phyloP scores from a whole-genome alignment of 2,329 filamentous ascomycete species.

The Eutypa lata region DNA sequence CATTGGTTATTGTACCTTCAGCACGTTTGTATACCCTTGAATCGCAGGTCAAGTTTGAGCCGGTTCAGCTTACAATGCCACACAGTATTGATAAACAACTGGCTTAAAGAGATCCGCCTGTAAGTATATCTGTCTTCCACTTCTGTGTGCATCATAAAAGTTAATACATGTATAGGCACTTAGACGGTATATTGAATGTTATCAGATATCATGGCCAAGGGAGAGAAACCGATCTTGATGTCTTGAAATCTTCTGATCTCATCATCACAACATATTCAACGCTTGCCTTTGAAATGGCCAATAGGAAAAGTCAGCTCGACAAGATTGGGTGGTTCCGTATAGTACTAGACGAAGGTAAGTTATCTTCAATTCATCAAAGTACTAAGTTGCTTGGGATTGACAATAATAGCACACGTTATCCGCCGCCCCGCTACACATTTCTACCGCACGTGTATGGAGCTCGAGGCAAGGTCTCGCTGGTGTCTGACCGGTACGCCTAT shows the following conservation, averaged over 20 bases:
- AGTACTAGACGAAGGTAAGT: conserved; percentile 43
- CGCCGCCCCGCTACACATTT: conserved; percentile 44
- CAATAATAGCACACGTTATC: conserved; percentile 48
- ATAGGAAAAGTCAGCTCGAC: conserved; percentile 25
- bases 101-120: conserved; percentile 36
- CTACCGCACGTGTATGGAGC: conserved; percentile 37
- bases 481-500: conserved; percentile 53
- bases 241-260: conserved; percentile 34
- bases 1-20: conserved; percentile 43
- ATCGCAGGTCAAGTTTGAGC: neutral
- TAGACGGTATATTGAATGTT: conserved; percentile 23
- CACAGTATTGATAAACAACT: conserved; percentile 37
- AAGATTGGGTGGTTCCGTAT: conserved; percentile 38
- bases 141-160: neutral
- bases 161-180: conserved; percentile 25
- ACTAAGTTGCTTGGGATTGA: conserved; percentile 36
- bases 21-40: conserved; percentile 29
- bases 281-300: conserved; percentile 32
- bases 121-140: conserved; percentile 15
- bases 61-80: conserved; percentile 7
- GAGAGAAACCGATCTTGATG: conserved; percentile 19
- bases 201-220: conserved; percentile 36
- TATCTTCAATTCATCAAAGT: neutral
- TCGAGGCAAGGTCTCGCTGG: conserved; percentile 46
- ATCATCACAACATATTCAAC: conserved; percentile 48